Conservation (phyloP, 441 rosid species). For the Geranium incanum region DNA sequence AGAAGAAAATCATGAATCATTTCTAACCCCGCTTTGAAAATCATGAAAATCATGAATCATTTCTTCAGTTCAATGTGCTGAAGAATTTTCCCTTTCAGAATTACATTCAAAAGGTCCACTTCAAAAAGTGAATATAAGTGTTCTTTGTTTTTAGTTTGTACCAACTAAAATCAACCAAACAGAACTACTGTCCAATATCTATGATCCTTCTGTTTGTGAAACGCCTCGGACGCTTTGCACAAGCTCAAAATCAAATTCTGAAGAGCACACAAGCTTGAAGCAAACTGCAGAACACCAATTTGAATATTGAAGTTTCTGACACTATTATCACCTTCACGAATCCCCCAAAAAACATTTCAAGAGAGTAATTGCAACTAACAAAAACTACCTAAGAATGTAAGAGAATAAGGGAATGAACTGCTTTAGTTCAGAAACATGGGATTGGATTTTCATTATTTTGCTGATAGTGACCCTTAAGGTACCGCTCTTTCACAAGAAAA, state of each 20-base stretch:
- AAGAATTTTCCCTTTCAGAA: background rate
- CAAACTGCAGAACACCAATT: background rate
- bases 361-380: background rate
- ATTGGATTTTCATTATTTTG: background rate
- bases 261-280: background rate
- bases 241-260: background rate
- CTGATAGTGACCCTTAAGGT: background rate
- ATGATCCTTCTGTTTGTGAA: conserved; percentile 1
- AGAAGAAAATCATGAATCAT: background rate
- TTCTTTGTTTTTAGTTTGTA: background rate
- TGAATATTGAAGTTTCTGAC: background rate
- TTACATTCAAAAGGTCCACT: background rate
- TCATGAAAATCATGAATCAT: background rate
- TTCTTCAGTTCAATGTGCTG: background rate
- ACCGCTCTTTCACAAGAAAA: background rate
- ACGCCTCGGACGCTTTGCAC: background rate
- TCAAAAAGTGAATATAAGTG: background rate
- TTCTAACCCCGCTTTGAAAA: background rate
- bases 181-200: background rate
- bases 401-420: background rate
- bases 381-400: background rate
- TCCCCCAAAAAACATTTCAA: background rate
- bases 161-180: background rate
- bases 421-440: background rate
- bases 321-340: background rate